Conservation (phyloP, 2,329 filamentous ascomycete genomes). For the Xylaria hypoxylon region DNA sequence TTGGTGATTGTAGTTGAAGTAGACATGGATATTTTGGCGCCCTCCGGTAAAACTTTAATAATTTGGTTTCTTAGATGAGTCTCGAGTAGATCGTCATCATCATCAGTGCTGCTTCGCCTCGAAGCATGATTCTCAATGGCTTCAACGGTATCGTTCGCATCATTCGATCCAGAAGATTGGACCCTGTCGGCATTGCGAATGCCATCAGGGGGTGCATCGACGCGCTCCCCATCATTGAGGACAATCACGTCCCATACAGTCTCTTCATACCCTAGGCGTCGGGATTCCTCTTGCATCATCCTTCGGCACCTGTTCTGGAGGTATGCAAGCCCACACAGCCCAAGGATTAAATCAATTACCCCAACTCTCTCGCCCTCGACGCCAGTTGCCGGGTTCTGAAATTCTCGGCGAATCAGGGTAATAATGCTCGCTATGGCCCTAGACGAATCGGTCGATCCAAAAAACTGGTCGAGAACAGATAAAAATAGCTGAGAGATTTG, state of each 20-base stretch:
- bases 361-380: slow-evolving; percentile 69
- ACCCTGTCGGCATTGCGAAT: slow-evolving; percentile 50
- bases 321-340: slow-evolving; percentile 70
- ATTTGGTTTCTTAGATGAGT: slow-evolving; percentile 65
- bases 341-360: slow-evolving; percentile 70
- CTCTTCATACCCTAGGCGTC: slow-evolving; percentile 63
- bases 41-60: slow-evolving; percentile 64
- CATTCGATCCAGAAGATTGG: slow-evolving; percentile 41
- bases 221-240: slow-evolving; percentile 66
- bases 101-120: slow-evolving; percentile 45
- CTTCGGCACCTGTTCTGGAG: slow-evolving; percentile 68
- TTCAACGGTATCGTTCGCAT: slow-evolving; percentile 49
- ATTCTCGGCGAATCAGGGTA: slow-evolving; percentile 71
- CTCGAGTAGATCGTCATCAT: slow-evolving; percentile 60
- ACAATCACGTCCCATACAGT: slow-evolving; percentile 76
- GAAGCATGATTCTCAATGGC: slow-evolving; percentile 53
- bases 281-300: slow-evolving; percentile 62
- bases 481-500: slow-evolving; percentile 69
- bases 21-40: slow-evolving; percentile 69
- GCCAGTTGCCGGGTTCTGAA: slow-evolving; percentile 71
- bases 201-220: slow-evolving; percentile 63
- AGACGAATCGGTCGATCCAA: slow-evolving; percentile 77
- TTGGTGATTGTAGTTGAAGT: slow-evolving; percentile 70
- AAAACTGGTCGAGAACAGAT: slow-evolving; percentile 70
- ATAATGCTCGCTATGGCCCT: slow-evolving; percentile 75